These are phyloP conservation scores for Daedaleopsis nitida DNA, from an alignment of 768 basidiomycete genomes.

Conservation along the genomic window DNA sequence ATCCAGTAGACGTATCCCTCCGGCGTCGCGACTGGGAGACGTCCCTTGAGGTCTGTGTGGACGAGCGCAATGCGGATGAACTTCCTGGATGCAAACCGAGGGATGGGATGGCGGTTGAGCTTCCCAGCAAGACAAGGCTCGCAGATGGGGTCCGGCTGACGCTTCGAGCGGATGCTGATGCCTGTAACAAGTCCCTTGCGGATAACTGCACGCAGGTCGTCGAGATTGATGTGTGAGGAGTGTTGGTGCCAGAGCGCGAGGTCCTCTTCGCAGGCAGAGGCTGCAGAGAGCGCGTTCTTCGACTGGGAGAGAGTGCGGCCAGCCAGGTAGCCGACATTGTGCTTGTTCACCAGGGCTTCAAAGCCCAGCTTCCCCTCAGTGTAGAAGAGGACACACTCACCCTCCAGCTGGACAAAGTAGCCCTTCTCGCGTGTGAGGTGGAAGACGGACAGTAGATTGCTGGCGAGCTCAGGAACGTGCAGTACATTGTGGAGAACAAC, in stretches of 20 bases:
- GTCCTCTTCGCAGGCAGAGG: constrained; percentile 28
- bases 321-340: too few relatives aligned
- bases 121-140: constrained; percentile 37
- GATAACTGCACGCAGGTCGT: constrained; percentile 18
- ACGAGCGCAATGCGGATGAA: neutral
- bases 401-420: too few relatives aligned
- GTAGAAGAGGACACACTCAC: too few relatives aligned
- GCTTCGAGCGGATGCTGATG: constrained; percentile 23
- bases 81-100: constrained; percentile 10
- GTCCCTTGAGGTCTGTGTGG: constrained; percentile 2
- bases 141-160: constrained; percentile 33
- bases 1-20: too few relatives aligned
- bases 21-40: too few relatives aligned
- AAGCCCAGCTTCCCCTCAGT: too few relatives aligned
- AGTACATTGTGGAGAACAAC: too few relatives aligned
- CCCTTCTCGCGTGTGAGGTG: too few relatives aligned
- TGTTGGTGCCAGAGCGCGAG: constrained; percentile 26
- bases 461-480: too few relatives aligned
- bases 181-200: constrained; percentile 26
- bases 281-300: constrained; percentile 7
- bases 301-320: too few relatives aligned
- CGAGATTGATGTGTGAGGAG: constrained; percentile 31
- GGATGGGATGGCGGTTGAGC: constrained; percentile 15
- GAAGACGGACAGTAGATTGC: too few relatives aligned
- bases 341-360: too few relatives aligned